A percentile compares a stretch with the other conserved stretches of the same genome.
Evolutionary conservation across 73 alveolate genomes (phyloP).

Genomic region (Tetrahymena borealis): DNA sequence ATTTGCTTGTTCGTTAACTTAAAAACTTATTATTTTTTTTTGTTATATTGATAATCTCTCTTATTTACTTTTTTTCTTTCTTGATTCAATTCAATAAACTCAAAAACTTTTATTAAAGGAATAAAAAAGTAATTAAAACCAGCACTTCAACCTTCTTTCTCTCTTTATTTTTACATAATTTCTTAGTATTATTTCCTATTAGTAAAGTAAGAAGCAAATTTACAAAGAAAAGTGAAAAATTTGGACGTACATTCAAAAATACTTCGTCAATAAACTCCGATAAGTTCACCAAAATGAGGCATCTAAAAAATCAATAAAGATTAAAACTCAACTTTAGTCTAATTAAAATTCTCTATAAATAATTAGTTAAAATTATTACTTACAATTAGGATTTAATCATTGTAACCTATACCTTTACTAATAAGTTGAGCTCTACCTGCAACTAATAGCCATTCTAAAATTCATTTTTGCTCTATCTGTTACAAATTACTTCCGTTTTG

Average conservation of each 20-base stretch:
- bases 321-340: too few relatives aligned
- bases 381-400: too few relatives aligned
- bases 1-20: not conserved
- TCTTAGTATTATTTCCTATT: not conserved
- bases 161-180: not conserved
- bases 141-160: not conserved
- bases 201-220: not conserved
- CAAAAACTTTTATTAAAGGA: not conserved
- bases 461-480: too few relatives aligned
- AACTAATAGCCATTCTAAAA: too few relatives aligned
- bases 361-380: too few relatives aligned
- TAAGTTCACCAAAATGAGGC: not conserved
- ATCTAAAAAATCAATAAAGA: too few relatives aligned
- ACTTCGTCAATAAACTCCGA: not conserved
- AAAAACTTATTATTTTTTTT: not conserved
- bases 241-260: not conserved
- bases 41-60: not conserved
- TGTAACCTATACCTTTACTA: too few relatives aligned
- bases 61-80: not conserved
- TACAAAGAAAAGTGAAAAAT: not conserved
- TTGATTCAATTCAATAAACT: not conserved
- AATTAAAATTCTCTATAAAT: too few relatives aligned
- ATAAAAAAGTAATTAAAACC: not conserved
- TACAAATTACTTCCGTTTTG: too few relatives aligned
- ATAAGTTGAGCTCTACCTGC: too few relatives aligned